Conservation (phyloP, 345 rosid genomes). For the Hevea brasiliensis region DNA sequence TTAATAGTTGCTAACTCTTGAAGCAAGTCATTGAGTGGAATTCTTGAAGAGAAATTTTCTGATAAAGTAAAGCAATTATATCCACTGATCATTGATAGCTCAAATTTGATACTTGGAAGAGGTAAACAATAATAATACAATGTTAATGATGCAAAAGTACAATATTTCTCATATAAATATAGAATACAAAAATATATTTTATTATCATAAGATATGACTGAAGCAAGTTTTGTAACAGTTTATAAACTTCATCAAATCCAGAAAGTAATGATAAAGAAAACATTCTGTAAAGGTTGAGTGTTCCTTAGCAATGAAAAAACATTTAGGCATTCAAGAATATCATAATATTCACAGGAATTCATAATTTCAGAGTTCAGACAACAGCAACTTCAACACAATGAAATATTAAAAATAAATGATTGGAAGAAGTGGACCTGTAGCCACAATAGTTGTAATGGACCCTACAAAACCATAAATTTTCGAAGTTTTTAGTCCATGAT, state of each 20-base stretch:
- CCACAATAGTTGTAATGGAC: constrained; percentile 72
- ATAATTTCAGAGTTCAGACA: not conserved
- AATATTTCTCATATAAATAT: not conserved
- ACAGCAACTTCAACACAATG: not conserved
- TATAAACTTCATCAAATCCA: not conserved
- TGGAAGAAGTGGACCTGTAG: constrained; percentile 44
- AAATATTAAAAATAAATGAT: not conserved
- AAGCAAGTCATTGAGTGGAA: not conserved
- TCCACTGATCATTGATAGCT: not conserved
- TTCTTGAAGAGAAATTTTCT: not conserved
- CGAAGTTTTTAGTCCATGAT: constrained; percentile 72
- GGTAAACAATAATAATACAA: not conserved
- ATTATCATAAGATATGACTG: not conserved
- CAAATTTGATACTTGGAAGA: not conserved
- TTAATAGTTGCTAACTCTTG: not conserved
- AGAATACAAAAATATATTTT: not conserved
- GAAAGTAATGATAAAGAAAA: not conserved
- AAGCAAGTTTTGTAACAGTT: not conserved
- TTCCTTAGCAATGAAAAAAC: not conserved
- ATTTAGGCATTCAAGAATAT: not conserved
- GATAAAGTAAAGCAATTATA: not conserved
- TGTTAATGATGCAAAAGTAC: not conserved
- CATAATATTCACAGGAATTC: not conserved
- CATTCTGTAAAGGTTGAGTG: not conserved
- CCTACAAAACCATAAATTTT: constrained; percentile 94